These are phyloP conservation scores for Colletotrichum eleusines DNA, from an alignment of 2,329 filamentous ascomycete species.

Conservation along the genomic window DNA sequence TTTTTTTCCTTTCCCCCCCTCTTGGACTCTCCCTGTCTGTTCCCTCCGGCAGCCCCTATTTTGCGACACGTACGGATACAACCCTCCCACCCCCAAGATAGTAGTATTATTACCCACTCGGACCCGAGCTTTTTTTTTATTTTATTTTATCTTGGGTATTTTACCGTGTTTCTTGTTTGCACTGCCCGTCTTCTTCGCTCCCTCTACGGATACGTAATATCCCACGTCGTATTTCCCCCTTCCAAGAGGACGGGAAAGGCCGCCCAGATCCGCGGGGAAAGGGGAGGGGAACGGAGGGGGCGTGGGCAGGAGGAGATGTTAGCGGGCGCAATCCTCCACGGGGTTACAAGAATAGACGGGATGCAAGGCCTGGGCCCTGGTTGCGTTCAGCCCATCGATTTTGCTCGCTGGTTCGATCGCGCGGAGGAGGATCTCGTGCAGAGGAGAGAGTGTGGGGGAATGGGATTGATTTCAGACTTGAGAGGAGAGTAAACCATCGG, in stretches of 20 bases:
- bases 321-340: conserved; percentile 11
- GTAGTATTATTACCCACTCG: too few species aligned
- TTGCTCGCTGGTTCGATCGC: conserved; percentile 32
- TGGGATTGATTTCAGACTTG: neutral
- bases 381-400: conserved; percentile 36
- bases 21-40: neutral
- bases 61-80: too few species aligned
- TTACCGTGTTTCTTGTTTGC: neutral
- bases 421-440: conserved; percentile 31
- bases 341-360: conserved; percentile 14
- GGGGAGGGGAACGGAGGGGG: too few species aligned
- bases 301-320: too few species aligned
- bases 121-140: neutral
- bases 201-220: too few species aligned
- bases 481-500: conserved; percentile 23
- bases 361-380: conserved; percentile 13
- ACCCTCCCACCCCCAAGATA: neutral
- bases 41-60: conserved; percentile 7
- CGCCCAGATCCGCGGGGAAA: conserved; percentile 2
- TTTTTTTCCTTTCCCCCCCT: neutral
- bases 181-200: neutral
- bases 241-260: neutral
- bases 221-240: neutral
- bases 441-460: neutral
- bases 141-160: too few species aligned